These are phyloP conservation scores for Dovyalis caffra DNA, from an alignment of 345 rosid genomes.

Conservation along the genomic window DNA sequence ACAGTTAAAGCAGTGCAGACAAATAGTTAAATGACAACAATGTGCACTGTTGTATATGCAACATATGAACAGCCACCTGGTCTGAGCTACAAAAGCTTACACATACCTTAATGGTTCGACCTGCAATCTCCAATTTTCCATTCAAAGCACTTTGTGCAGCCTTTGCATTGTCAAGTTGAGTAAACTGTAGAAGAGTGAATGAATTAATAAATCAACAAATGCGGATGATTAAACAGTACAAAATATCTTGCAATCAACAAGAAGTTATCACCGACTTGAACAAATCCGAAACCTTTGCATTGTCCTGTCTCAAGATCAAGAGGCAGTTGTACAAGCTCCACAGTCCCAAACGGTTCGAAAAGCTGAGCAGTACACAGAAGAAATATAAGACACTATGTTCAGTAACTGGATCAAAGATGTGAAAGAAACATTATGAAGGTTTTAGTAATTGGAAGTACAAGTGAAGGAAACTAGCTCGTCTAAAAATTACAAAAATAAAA, in stretches of 20 bases:
- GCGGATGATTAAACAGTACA: background rate
- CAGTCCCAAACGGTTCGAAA: slow-evolving; percentile 91
- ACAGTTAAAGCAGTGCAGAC: background rate
- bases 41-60: background rate
- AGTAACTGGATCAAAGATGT: background rate
- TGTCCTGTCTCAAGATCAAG: slow-evolving; percentile 89
- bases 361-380: slow-evolving; percentile 41
- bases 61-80: background rate
- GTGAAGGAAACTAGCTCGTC: background rate
- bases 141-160: slow-evolving; percentile 79
- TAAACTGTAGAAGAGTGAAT: slow-evolving; percentile 50
- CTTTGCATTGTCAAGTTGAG: slow-evolving; percentile 88
- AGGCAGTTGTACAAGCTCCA: slow-evolving; percentile 94
- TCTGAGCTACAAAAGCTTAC: background rate
- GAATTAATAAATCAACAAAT: slow-evolving; percentile 3
- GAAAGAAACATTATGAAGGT: background rate
- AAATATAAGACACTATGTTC: background rate
- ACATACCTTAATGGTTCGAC: slow-evolving; percentile 78
- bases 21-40: background rate
- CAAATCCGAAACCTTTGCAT: slow-evolving; percentile 96
- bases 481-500: background rate
- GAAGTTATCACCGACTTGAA: slow-evolving; percentile 59
- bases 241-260: slow-evolving; percentile 11
- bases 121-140: slow-evolving; percentile 92
- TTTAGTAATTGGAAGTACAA: background rate